These are phyloP conservation scores for Coffea canephora DNA, from an alignment of 257 asterid genomes.

Conservation along the genomic window DNA sequence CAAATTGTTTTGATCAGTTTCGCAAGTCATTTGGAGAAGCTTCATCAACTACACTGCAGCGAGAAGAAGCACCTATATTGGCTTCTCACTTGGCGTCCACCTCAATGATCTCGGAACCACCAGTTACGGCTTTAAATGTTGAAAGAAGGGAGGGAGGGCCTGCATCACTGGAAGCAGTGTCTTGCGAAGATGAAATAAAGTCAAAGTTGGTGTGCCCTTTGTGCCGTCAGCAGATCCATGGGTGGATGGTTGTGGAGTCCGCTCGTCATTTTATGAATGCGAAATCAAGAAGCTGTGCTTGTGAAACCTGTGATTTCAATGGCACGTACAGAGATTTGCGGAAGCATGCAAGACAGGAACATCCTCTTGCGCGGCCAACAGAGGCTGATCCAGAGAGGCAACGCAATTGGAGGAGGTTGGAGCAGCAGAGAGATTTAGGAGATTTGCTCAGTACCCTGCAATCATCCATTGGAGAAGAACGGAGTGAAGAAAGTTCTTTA, in stretches of 20 bases:
- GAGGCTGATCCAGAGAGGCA: slow-evolving; percentile 83
- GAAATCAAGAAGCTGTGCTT: slow-evolving; percentile 75
- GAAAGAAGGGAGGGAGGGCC: slow-evolving; percentile 36
- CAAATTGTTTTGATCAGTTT: slow-evolving; percentile 86
- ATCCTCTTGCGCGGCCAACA: slow-evolving; percentile 74
- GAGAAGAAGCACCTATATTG: slow-evolving; percentile 32
- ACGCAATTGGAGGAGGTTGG: slow-evolving; percentile 76
- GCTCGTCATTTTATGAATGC: slow-evolving; percentile 76
- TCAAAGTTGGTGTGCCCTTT: slow-evolving; percentile 66
- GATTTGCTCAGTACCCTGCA: slow-evolving; percentile 74
- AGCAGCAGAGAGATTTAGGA: slow-evolving; percentile 74
- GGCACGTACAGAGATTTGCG: slow-evolving; percentile 76
- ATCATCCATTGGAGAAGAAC: slow-evolving; percentile 68
- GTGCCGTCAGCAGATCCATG: slow-evolving; percentile 69
- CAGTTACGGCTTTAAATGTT: slow-evolving; percentile 27
- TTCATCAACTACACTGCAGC: slow-evolving; percentile 27
- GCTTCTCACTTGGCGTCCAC: slow-evolving; percentile 26
- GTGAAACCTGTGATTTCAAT: slow-evolving; percentile 68
- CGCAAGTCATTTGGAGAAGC: slow-evolving; percentile 51
- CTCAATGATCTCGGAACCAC: slow-evolving; percentile 30
- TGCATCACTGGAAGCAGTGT: slow-evolving; percentile 22
- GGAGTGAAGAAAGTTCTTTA: slow-evolving; percentile 46
- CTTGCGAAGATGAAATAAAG: slow-evolving; percentile 38
- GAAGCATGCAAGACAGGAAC: slow-evolving; percentile 74
- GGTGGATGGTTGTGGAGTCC: slow-evolving; percentile 65